phyloP scores from a whole-genome alignment of 2,329 filamentous ascomycete species.

The Aspergillus clavatus region DNA sequence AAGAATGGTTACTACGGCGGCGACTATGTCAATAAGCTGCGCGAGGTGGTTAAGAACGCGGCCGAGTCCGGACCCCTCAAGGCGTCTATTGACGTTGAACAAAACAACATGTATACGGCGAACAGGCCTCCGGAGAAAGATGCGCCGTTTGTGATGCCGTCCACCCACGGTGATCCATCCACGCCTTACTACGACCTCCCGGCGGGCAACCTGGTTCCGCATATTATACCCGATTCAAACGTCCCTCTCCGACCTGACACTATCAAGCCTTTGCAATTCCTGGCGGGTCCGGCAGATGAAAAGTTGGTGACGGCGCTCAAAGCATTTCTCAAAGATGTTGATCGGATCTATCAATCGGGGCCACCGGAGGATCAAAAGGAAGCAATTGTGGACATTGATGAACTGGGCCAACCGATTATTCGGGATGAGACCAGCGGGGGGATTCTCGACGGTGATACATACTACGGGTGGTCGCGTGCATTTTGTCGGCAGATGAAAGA shows the following conservation, averaged over 20 bases:
- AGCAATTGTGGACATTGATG: slow-evolving; percentile 61
- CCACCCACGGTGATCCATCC: slow-evolving; percentile 68
- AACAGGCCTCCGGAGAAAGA: slow-evolving; percentile 45
- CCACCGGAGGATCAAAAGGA: slow-evolving; percentile 46
- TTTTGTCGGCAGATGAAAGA: slow-evolving; percentile 79
- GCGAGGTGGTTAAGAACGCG: slow-evolving; percentile 51
- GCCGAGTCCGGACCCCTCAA: slow-evolving; percentile 29
- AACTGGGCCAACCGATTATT: slow-evolving; percentile 65
- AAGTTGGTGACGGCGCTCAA: slow-evolving; percentile 65
- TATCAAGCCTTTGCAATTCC: slow-evolving; percentile 67
- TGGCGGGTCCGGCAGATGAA: slow-evolving; percentile 63
- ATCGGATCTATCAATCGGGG: slow-evolving; percentile 60
- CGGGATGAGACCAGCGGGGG: slow-evolving; percentile 64
- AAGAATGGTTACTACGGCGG: slow-evolving; percentile 58
- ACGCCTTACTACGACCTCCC: slow-evolving; percentile 78
- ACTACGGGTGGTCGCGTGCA: slow-evolving; percentile 79
- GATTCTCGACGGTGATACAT: slow-evolving; percentile 63
- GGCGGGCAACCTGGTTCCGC: slow-evolving; percentile 73
- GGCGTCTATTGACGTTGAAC: slow-evolving; percentile 24
- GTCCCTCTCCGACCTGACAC: slow-evolving; percentile 66
- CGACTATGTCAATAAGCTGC: slow-evolving; percentile 55
- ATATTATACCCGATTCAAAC: slow-evolving; percentile 70
- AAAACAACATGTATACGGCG: slow-evolving; percentile 29
- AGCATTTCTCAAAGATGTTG: slow-evolving; percentile 62
- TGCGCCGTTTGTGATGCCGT: slow-evolving; percentile 65